phyloP scores from a whole-genome alignment of 106 monocot species.

The Platanthera zijinensis region DNA sequence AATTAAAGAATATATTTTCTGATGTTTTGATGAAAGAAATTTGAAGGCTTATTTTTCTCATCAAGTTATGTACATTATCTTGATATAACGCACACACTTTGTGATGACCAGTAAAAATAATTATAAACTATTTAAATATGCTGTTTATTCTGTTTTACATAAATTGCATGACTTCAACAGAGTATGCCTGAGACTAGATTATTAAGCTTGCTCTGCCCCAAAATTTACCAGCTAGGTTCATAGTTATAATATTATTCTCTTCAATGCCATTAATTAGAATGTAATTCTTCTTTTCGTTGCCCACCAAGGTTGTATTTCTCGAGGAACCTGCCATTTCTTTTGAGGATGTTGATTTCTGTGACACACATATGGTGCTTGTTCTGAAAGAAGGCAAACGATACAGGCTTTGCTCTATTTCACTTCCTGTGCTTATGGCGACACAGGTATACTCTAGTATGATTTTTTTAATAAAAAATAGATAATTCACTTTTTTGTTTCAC shows the following conservation, averaged over 20 bases:
- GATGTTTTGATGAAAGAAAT: neutral
- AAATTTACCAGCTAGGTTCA: neutral
- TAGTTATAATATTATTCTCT: neutral
- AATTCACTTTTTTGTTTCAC: too few species aligned
- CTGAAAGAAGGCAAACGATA: conserved; percentile 55
- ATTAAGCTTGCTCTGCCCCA: neutral
- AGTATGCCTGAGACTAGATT: neutral
- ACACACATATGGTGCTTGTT: conserved; percentile 82
- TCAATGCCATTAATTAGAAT: conserved; percentile 26
- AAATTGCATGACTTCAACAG: neutral
- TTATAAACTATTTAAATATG: neutral
- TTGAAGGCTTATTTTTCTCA: neutral
- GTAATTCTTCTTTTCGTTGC: conserved; percentile 22
- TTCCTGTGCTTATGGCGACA: conserved; percentile 37
- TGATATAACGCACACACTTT: neutral
- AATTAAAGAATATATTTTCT: neutral
- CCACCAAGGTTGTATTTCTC: conserved; percentile 42
- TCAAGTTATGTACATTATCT: neutral
- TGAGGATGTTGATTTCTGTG: conserved; percentile 88
- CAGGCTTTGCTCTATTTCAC: conserved; percentile 58
- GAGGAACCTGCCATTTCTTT: conserved; percentile 57
- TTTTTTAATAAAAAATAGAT: too few species aligned
- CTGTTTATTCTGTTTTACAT: neutral
- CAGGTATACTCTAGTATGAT: conserved; percentile 23
- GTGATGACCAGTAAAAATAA: neutral